phyloP scores from a whole-genome alignment of 176 grass and related monocot species.

The maize (Zea mays) region Zm-B73-REFERENCE-NAM-5.0 NC_050097.1:174892501-174893000 shows the following conservation, averaged over 20 bases:
- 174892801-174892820: neutral
- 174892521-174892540: neutral
- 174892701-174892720: neutral
- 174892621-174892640: neutral
- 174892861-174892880: conserved; percentile 8
- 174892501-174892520: neutral
- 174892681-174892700: neutral
- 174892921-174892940: neutral
- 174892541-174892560: too few species aligned
- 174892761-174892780: neutral
- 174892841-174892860: conserved; percentile 3
- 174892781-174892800: neutral
- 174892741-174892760: conserved; percentile 3
- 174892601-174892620: neutral
- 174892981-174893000: neutral
- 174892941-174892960: conserved; percentile 26
- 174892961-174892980: neutral
- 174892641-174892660: neutral
- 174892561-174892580: neutral
- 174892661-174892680: too few species aligned
- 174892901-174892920: conserved; percentile 23
- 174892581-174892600: neutral
- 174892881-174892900: neutral
- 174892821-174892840: neutral
- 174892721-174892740: conserved; percentile 13